phyloP scores from a whole-genome alignment of 176 grass and related monocot genomes.

The Tillandsia leiboldiana region DNA sequence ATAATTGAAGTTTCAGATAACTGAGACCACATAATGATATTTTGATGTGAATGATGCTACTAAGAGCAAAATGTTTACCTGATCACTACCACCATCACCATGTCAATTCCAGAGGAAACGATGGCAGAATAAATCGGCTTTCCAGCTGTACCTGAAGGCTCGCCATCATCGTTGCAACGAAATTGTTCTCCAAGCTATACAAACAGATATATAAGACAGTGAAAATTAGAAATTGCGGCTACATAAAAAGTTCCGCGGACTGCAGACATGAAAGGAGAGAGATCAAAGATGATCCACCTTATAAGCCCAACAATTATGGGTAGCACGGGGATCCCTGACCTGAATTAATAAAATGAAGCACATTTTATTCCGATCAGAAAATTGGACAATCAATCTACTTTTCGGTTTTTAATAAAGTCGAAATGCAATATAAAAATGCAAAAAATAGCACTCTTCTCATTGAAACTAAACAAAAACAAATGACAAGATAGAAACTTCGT shows the following conservation, averaged over 20 bases:
- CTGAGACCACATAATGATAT: not conserved
- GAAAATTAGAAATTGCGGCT: not conserved
- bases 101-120: conserved; percentile 79
- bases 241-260: not conserved
- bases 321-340: conserved; percentile 79
- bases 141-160: conserved; percentile 84
- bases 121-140: conserved; percentile 98
- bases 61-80: conserved; percentile 27
- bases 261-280: not conserved
- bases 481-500: too few relatives aligned
- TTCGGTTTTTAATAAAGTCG: not conserved
- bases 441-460: too few relatives aligned
- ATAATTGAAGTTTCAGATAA: conserved; percentile 2
- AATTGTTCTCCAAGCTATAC: conserved; percentile 74
- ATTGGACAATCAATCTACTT: not conserved
- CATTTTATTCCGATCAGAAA: not conserved
- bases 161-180: conserved; percentile 77
- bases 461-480: too few relatives aligned
- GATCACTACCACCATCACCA: conserved; percentile 86
- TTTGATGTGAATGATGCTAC: not conserved
- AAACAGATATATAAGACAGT: conserved; percentile 8
- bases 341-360: conserved; percentile 26
- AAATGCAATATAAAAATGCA: too few relatives aligned
- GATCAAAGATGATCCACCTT: conserved; percentile 35
- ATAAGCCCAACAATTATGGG: conserved; percentile 94